Evolutionary conservation across 208 protist species (phyloP), one percentile per base, ranked within the genome.

Genomic region (Crithidia mellificae): DNA sequence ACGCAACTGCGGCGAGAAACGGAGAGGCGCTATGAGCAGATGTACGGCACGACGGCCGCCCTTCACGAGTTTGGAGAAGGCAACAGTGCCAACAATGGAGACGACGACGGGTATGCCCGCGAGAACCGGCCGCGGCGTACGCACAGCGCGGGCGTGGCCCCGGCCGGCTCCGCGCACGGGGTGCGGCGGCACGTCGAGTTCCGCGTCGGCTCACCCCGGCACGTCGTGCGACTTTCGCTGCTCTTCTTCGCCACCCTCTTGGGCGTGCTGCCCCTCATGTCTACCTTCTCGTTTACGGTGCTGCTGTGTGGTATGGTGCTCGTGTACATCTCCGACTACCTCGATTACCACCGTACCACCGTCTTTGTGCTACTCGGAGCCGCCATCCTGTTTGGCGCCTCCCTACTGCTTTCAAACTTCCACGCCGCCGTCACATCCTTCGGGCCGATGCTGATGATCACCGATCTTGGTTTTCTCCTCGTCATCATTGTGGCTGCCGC

Each of bases 261-360:
- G 56, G 91, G 88, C 29, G 78, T 87, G 62, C 66, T 92, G 38
- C 85, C 91, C 30, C 82, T 96, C 22, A 81, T 96, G 78, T 91
- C 87, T 32, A 58, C 72, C 36, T 79, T 91, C 52, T 65, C 79
- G 47, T 67, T 92, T 38, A 79, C 84, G 32, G 77, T 90, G 22
- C 55, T 93, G 12, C 67, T 96, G 32, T 83, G 72, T 25, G 81
- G 88, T 8, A 74, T 78, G 19, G 71, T 88, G 53, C 57, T 89
- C 52, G 79, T 79, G 52, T 96, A 96, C 83, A 74, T 89, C n/a
- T 66, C 72, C 22, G 87, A 96, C 80, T 90, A 85, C 74, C 79
- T 92, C 12, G 84, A 74, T 51, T 90, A 88, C 65, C 77, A 72
- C 38, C 81, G 80, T 34, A 76, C 66, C 19, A 84, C 83, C 25